A percentile compares a stretch with the other conserved stretches of the same genome.
Evolutionary conservation across 2,329 filamentous ascomycete genomes (phyloP).

Genomic region (Cercospora beticola): DNA sequence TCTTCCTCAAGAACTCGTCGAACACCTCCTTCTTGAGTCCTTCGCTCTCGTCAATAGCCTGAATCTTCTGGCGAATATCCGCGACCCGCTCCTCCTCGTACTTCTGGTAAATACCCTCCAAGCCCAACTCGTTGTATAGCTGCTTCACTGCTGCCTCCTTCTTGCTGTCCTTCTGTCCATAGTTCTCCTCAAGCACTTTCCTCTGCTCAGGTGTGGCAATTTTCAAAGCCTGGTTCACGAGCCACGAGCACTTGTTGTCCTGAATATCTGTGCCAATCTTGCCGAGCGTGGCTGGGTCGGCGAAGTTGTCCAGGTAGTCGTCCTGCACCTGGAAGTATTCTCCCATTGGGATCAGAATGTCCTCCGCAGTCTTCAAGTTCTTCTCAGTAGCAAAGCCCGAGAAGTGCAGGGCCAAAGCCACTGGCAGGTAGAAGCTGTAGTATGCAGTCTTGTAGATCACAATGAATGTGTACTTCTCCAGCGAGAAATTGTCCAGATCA

Average conservation of each 20-base stretch:
- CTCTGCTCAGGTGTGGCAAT: constrained; percentile 81
- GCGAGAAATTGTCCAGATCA: constrained; percentile 90
- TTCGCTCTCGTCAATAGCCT: constrained; percentile 75
- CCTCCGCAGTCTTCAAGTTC: constrained; percentile 85
- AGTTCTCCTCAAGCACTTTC: constrained; percentile 84
- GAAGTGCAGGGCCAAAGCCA: constrained; percentile 84
- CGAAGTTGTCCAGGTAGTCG: constrained; percentile 98
- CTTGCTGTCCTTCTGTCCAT: constrained; percentile 83
- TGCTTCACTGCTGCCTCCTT: constrained; percentile 86
- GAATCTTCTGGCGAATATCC: constrained; percentile 76
- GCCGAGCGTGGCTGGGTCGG: constrained; percentile 85
- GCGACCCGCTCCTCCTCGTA: constrained; percentile 85
- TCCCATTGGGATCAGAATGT: constrained; percentile 93
- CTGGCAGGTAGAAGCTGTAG: constrained; percentile 98
- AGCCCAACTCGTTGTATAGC: constrained; percentile 79
- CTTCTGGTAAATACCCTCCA: constrained; percentile 78
- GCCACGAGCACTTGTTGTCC: constrained; percentile 99
- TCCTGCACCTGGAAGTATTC: constrained; percentile 99
- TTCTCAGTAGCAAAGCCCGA: constrained; percentile 78
- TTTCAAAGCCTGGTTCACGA: constrained; percentile 89
- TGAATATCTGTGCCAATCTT: constrained; percentile 99
- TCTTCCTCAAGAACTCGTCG: constrained; percentile 87
- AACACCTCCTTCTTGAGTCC: constrained; percentile 91
- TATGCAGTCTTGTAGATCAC: constrained; percentile 99
- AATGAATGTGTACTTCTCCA: constrained; percentile 96